Evolutionary conservation across 1,284 basidiomycete genomes (phyloP).

Genomic region (Austroboletus niveus): DNA sequence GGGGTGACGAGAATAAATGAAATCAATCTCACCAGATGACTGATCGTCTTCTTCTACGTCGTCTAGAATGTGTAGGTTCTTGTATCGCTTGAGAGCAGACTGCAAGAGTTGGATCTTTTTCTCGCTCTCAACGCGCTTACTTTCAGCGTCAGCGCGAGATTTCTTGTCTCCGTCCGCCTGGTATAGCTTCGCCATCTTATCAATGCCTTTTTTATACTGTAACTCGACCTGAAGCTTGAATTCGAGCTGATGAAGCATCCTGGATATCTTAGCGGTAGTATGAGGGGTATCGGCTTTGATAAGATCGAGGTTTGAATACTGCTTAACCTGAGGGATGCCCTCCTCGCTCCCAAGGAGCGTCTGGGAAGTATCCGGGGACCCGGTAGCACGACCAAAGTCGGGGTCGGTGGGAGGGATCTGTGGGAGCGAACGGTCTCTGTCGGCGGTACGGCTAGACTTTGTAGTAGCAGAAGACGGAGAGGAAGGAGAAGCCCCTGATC

Average conservation of each 20-base stretch:
- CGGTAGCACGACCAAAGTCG: conserved; percentile 36
- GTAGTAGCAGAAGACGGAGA: conserved; percentile 23
- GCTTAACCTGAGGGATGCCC: conserved; percentile 53
- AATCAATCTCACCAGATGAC: conserved; percentile 41
- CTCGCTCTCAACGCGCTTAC: conserved; percentile 92
- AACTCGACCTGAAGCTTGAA: conserved; percentile 99
- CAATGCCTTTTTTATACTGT: conserved; percentile 98
- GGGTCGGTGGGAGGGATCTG: conserved; percentile 53
- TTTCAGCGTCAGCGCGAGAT: conserved; percentile 87
- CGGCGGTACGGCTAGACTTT: conserved; percentile 21
- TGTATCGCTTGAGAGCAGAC: conserved; percentile 93
- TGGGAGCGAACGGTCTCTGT: conserved; percentile 36
- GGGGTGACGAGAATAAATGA: background rate
- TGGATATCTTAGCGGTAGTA: conserved; percentile 94
- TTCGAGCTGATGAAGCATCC: conserved; percentile 98
- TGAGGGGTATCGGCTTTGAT: conserved; percentile 98
- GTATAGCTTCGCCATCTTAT: conserved; percentile 97
- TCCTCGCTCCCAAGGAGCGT: conserved; percentile 37
- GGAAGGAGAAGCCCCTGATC: conserved; percentile 42
- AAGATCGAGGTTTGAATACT: conserved; percentile 82
- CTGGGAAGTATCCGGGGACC: conserved; percentile 30
- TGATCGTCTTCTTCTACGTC: conserved; percentile 81
- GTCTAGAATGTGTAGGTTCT: conserved; percentile 92
- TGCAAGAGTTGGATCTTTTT: conserved; percentile 94
- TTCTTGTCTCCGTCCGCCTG: conserved; percentile 96